These are phyloP conservation scores for Talaromyces thailandensis DNA, from an alignment of 495 filamentous ascomycete species.

Conservation along the genomic window DNA sequence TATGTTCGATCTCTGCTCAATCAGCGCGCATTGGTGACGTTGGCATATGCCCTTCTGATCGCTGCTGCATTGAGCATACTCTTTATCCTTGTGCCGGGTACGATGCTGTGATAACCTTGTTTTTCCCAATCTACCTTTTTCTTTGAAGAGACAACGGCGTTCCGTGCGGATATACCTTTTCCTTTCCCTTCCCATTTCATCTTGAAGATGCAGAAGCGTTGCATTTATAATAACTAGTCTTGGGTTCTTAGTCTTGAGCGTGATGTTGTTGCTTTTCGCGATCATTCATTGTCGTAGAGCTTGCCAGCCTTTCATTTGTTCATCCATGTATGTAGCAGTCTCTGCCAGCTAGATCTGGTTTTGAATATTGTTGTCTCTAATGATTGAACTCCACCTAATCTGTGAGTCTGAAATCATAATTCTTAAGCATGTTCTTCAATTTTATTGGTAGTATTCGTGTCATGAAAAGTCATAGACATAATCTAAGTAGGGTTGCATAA, in stretches of 20 bases:
- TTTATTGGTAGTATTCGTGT: neutral
- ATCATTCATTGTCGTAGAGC: neutral
- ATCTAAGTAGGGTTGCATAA: neutral
- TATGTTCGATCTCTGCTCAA: constrained; percentile 77
- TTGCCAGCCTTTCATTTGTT: neutral
- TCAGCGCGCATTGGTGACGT: constrained; percentile 70
- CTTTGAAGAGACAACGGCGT: neutral
- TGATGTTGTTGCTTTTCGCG: neutral
- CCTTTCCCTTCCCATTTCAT: neutral
- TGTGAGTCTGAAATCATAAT: neutral
- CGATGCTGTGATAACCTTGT: neutral
- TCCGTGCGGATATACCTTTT: constrained; percentile 6
- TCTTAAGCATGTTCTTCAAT: neutral
- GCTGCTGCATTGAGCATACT: constrained; percentile 68
- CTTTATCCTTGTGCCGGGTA: constrained; percentile 87
- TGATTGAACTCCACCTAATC: neutral
- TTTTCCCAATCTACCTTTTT: neutral
- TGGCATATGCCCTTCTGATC: constrained; percentile 61
- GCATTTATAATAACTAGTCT: neutral
- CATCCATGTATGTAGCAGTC: neutral
- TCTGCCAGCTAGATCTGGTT: neutral
- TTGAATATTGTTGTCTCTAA: neutral
- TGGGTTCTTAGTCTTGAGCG: neutral
- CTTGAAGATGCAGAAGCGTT: neutral
- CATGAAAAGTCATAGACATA: neutral